Evolutionary conservation across 2,329 filamentous ascomycete species (phyloP).

Genomic region (Monilinia polystroma): DNA sequence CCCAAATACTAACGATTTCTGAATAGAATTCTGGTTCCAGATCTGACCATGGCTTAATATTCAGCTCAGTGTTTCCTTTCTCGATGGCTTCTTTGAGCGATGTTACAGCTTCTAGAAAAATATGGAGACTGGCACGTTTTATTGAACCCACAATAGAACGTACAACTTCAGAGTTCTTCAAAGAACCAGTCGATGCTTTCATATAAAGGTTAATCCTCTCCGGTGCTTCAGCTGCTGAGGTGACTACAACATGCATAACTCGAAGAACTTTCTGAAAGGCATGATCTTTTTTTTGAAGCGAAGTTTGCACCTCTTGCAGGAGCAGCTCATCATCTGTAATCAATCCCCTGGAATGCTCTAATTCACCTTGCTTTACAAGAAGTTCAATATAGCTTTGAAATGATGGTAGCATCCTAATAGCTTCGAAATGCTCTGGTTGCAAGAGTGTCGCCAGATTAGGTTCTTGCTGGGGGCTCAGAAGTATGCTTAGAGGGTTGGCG

Average conservation of each 20-base stretch:
- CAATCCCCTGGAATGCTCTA: conserved; percentile 50
- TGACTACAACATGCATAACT: conserved; percentile 49
- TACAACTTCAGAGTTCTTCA: conserved; percentile 55
- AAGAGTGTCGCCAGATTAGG: conserved; percentile 43
- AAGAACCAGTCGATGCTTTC: conserved; percentile 54
- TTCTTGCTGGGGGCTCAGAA: conserved; percentile 48
- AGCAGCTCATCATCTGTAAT: conserved; percentile 62
- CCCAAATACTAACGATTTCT: conserved; percentile 41
- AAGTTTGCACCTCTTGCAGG: conserved; percentile 43
- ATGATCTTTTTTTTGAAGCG: conserved; percentile 41
- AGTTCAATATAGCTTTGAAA: conserved; percentile 59
- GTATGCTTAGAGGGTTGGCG: conserved; percentile 68
- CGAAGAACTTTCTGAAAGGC: conserved; percentile 49
- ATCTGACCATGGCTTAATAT: conserved; percentile 38
- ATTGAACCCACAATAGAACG: conserved; percentile 48
- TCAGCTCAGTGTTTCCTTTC: conserved; percentile 30
- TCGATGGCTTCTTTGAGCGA: conserved; percentile 42
- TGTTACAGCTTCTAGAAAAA: conserved; percentile 46
- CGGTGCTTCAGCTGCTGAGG: conserved; percentile 24
- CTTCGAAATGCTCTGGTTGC: conserved; percentile 62
- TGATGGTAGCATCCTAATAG: conserved; percentile 66
- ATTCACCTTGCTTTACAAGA: conserved; percentile 46
- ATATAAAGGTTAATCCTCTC: conserved; percentile 55
- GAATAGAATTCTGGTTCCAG: conserved; percentile 31
- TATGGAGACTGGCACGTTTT: conserved; percentile 58